phyloP scores from a whole-genome alignment of 371 early-diverging fungal genomes.

The Mortierella sp. region DNA sequence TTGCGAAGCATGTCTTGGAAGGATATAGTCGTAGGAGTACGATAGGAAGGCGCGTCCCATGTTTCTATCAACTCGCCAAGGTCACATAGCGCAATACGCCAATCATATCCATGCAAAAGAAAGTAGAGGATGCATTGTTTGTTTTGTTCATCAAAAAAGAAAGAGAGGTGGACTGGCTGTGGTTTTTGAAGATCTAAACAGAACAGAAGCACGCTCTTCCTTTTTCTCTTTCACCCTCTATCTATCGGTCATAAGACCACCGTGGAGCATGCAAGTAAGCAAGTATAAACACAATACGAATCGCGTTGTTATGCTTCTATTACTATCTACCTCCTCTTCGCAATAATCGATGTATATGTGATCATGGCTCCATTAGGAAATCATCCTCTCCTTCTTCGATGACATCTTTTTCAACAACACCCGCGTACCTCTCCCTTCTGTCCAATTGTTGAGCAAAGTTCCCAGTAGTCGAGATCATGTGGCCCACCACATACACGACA shows the following conservation, averaged over 20 bases:
- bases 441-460: not conserved
- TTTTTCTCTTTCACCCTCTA: not conserved
- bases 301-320: not conserved
- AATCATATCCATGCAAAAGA: not conserved
- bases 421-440: not conserved
- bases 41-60: not conserved
- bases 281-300: not conserved
- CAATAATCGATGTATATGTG: not conserved
- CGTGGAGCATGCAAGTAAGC: not conserved
- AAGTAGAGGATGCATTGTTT: not conserved
- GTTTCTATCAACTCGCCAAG: no score
- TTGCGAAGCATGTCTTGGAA: not conserved
- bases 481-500: not conserved
- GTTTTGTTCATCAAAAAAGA: not conserved
- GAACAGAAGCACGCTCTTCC: not conserved
- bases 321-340: not conserved
- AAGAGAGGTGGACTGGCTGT: not conserved
- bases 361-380: constrained; percentile 9
- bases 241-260: not conserved
- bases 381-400: not conserved
- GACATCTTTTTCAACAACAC: not conserved
- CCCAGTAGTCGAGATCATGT: constrained; percentile 6
- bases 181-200: not conserved
- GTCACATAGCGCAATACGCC: not conserved
- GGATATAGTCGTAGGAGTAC: not conserved